phyloP scores from a whole-genome alignment of 116 monocot genomes.

The Zostera marina region DNA sequence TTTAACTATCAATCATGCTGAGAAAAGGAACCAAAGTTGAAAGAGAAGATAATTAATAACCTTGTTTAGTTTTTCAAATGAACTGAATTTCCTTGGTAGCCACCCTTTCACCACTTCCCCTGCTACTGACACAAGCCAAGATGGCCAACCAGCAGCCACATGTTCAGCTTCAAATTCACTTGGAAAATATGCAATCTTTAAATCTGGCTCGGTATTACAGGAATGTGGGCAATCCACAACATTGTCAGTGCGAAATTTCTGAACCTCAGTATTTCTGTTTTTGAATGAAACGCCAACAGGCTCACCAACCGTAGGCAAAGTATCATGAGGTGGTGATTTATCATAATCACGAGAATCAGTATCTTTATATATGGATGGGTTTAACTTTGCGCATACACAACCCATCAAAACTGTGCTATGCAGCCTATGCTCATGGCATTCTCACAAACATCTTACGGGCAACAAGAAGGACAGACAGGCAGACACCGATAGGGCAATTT shows the following conservation, averaged over 20 bases:
- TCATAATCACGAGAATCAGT: constrained; percentile 19
- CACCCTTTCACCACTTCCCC: constrained; percentile 50
- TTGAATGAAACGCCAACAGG: not conserved
- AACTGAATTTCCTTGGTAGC: constrained; percentile 40
- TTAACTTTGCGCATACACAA: constrained; percentile 66
- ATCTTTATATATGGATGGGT: constrained; percentile 16
- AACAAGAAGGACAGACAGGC: not conserved
- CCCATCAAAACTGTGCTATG: constrained; percentile 40
- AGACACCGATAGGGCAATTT: not conserved
- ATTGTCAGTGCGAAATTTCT: constrained; percentile 12
- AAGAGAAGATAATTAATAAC: constrained; percentile 4
- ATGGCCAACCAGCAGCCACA: constrained; percentile 58
- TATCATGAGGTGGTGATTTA: constrained; percentile 12
- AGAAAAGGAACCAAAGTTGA: not conserved
- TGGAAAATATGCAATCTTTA: constrained; percentile 10
- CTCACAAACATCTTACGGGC: constrained; percentile 1
- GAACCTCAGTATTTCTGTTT: constrained; percentile 5
- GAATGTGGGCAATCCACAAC: not conserved
- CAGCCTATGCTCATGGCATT: not conserved
- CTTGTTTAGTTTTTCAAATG: constrained; percentile 55
- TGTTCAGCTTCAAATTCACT: constrained; percentile 32
- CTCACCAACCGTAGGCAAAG: not conserved
- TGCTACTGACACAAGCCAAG: constrained; percentile 52
- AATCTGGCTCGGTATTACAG: not conserved
- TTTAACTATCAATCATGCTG: not conserved